Percentiles rank a stretch among this genome's conserved stretches.
These are phyloP conservation scores for Cochlearia excelsa DNA, from an alignment of 345 rosid species.

Conservation along the genomic window DNA sequence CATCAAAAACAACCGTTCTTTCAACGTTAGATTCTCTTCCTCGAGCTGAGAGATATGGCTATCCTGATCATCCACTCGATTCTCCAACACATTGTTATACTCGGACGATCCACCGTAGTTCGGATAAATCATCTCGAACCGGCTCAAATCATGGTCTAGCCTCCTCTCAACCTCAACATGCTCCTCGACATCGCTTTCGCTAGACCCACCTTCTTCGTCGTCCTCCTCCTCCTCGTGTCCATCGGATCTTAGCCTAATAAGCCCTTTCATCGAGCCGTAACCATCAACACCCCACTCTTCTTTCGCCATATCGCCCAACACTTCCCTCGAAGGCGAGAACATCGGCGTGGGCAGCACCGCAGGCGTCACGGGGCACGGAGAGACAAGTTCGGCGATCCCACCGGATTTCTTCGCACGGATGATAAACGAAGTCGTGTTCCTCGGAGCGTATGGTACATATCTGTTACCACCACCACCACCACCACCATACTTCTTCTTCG, in stretches of 20 bases:
- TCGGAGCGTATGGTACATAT: constrained; percentile 85
- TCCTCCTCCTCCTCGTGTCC: constrained; percentile 81
- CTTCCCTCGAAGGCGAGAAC: constrained; percentile 82
- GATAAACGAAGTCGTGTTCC: constrained; percentile 83
- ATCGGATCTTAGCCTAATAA: constrained; percentile 77
- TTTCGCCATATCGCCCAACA: constrained; percentile 92
- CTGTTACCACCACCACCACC: constrained; percentile 15
- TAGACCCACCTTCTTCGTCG: constrained; percentile 86
- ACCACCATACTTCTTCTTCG: constrained; percentile 58
- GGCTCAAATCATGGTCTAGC: constrained; percentile 89
- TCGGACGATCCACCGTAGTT: constrained; percentile 47
- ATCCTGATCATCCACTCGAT: constrained; percentile 94
- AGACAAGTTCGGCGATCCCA: constrained; percentile 86
- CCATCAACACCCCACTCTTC: constrained; percentile 99
- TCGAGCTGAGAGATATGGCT: constrained; percentile 84
- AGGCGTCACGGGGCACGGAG: constrained; percentile 91
- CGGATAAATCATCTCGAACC: constrained; percentile 97
- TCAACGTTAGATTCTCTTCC: constrained; percentile 88
- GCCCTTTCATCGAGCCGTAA: constrained; percentile 97
- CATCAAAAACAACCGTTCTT: constrained; percentile 88
- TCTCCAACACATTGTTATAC: constrained; percentile 75
- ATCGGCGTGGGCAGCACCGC: constrained; percentile 82
- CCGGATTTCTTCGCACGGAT: constrained; percentile 89
- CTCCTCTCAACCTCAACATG: constrained; percentile 92
- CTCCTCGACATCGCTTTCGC: constrained; percentile 98